Evolutionary conservation across 2,329 filamentous ascomycete genomes (phyloP).

Genomic region (Penicillium sp.): DNA sequence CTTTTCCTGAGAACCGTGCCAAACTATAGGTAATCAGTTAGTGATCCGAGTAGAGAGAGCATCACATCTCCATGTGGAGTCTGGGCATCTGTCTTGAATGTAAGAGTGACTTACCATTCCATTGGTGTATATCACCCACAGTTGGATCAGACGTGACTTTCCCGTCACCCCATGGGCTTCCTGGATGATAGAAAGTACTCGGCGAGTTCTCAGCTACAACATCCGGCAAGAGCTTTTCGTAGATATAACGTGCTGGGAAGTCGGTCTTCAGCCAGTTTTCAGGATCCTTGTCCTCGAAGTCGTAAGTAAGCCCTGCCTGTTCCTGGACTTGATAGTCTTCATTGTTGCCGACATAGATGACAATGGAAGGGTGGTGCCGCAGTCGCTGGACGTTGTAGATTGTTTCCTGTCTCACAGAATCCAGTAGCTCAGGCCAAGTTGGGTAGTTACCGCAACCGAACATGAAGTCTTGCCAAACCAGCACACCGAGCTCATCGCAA

Average conservation of each 20-base stretch:
- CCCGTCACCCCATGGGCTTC: constrained; percentile 82
- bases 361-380: constrained; percentile 80
- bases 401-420: constrained; percentile 64
- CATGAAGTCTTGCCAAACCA: constrained; percentile 86
- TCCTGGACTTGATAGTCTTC: constrained; percentile 91
- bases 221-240: constrained; percentile 80
- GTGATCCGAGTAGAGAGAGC: too few relatives aligned
- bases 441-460: constrained; percentile 81
- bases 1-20: constrained; percentile 87
- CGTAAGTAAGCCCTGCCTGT: constrained; percentile 66
- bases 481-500: constrained; percentile 71
- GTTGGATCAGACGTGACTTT: constrained; percentile 71
- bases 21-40: constrained; percentile 50
- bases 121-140: constrained; percentile 87
- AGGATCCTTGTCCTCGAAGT: constrained; percentile 72
- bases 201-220: constrained; percentile 66
- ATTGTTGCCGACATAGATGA: constrained; percentile 90
- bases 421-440: constrained; percentile 58
- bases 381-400: constrained; percentile 63
- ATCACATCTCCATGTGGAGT: too few relatives aligned
- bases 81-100: background rate
- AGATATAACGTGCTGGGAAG: constrained; percentile 89
- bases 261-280: constrained; percentile 81
- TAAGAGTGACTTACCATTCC: constrained; percentile 60
- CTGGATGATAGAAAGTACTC: constrained; percentile 69